Conservation (phyloP, 768 basidiomycete species). For the Sarcodon sp. region DNA sequence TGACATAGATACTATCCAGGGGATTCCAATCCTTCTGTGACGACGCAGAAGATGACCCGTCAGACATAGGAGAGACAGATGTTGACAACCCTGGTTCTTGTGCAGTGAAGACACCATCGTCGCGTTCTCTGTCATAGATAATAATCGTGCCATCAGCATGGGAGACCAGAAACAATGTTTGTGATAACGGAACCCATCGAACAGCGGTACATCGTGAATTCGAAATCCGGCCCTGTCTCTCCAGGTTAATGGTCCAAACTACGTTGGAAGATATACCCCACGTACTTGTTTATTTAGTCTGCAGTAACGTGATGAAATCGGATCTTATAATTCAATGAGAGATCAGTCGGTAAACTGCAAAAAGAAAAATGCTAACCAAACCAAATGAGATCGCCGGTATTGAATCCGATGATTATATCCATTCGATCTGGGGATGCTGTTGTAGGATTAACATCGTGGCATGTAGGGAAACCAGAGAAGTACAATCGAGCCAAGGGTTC, state of each 20-base stretch:
- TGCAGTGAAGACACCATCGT: conserved; percentile 66
- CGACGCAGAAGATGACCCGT: conserved; percentile 12
- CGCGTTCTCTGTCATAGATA: conserved; percentile 84
- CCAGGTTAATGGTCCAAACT: neutral
- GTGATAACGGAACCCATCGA: conserved; percentile 74
- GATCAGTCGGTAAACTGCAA: neutral
- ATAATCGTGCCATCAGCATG: conserved; percentile 86
- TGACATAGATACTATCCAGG: conserved; percentile 60
- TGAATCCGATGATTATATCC: conserved; percentile 87
- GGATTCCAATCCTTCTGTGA: conserved; percentile 60
- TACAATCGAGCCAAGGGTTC: conserved; percentile 79
- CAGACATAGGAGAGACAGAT: conserved; percentile 12
- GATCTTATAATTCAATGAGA: conserved; percentile 33
- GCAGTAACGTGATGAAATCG: conserved; percentile 67
- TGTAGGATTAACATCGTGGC: conserved; percentile 73
- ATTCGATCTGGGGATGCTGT: conserved; percentile 72
- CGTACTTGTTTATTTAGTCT: conserved; percentile 78
- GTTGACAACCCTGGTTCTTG: conserved; percentile 30
- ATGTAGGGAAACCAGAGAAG: conserved; percentile 82
- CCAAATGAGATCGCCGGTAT: conserved; percentile 94
- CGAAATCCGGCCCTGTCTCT: conserved; percentile 59
- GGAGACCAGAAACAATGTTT: conserved; percentile 73
- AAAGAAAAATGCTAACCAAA: conserved; percentile 44
- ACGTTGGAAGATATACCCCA: neutral
- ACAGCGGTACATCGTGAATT: conserved; percentile 80